Percentiles rank a stretch among this genome's conserved stretches.
Conservation (phyloP, 176 grass and related monocot species). For the Chrysopogon serrulatus region DNA sequence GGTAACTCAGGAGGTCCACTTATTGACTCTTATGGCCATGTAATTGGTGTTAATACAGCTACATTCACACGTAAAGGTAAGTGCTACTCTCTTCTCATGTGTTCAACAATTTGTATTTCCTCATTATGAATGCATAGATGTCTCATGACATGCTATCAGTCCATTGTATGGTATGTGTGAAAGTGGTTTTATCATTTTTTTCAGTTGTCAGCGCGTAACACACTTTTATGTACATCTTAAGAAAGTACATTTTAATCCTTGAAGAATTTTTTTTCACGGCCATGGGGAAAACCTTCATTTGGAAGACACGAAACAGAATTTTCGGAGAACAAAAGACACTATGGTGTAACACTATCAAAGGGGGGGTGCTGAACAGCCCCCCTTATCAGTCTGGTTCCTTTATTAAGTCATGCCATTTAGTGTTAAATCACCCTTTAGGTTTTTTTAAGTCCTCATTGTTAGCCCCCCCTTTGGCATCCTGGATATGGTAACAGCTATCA, state of each 20-base stretch:
- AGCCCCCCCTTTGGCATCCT: no score
- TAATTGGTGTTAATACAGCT: conserved; percentile 91
- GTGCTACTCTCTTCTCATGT: not conserved
- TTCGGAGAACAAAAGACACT: not conserved
- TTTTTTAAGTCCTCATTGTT: no score
- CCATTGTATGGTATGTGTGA: not conserved
- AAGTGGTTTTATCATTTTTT: not conserved
- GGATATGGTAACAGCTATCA: not conserved
- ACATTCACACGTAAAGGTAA: conserved; percentile 91
- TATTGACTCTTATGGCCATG: conserved; percentile 85
- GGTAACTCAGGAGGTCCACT: conserved; percentile 86
- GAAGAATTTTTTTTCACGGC: not conserved
- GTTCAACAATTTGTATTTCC: not conserved
- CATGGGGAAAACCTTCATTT: not conserved
- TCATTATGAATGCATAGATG: not conserved
- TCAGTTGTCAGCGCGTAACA: not conserved
- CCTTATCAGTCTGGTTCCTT: no score
- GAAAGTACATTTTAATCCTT: not conserved
- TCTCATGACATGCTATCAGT: not conserved
- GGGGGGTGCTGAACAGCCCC: no score
- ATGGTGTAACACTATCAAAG: no score
- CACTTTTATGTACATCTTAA: not conserved
- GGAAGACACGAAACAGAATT: not conserved
- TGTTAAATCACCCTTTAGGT: no score
- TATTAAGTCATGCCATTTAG: no score